phyloP scores from a whole-genome alignment of 2,329 filamentous ascomycete species.

The Pseudodiploospora longispora region DNA sequence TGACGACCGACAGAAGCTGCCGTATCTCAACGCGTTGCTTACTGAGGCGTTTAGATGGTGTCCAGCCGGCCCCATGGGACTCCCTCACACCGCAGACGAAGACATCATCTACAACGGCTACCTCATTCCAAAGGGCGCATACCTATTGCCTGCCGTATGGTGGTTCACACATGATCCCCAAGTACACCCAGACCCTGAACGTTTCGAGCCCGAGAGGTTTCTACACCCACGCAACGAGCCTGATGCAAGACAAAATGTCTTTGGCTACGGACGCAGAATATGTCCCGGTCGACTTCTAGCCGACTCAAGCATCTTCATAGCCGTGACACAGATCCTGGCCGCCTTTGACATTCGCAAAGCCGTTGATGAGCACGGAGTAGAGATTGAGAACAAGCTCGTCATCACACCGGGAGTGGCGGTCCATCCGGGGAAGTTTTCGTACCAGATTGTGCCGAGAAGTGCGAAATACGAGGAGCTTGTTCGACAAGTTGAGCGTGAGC shows the following conservation, averaged over 20 bases:
- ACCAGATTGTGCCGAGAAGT: slow-evolving; percentile 14
- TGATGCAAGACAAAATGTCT: slow-evolving; percentile 21
- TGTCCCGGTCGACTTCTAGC: slow-evolving; percentile 28
- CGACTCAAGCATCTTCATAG: slow-evolving; percentile 23
- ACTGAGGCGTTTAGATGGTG: slow-evolving; percentile 24
- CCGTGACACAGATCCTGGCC: slow-evolving; percentile 32
- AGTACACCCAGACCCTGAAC: slow-evolving; percentile 42
- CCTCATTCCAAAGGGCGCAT: slow-evolving; percentile 19
- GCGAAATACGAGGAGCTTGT: slow-evolving; percentile 11
- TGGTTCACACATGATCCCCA: slow-evolving; percentile 50
- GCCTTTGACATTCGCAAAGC: slow-evolving; percentile 33
- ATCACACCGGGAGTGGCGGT: slow-evolving; percentile 12
- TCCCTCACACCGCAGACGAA: slow-evolving; percentile 30
- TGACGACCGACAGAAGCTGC: slow-evolving; percentile 19
- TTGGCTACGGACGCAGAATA: slow-evolving; percentile 28
- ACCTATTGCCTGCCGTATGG: slow-evolving; percentile 16
- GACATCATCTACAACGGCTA: slow-evolving; percentile 18
- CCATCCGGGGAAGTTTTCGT: slow-evolving; percentile 11
- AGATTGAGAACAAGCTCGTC: slow-evolving; percentile 12
- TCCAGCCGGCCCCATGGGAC: slow-evolving; percentile 24
- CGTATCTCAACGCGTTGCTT: slow-evolving; percentile 22
- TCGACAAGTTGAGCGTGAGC: slow-evolving; percentile 9
- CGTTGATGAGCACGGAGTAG: slow-evolving; percentile 11
- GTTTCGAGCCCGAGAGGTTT: slow-evolving; percentile 26
- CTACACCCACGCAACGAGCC: slow-evolving; percentile 21